Evolutionary conservation across 23 red algal species (phyloP).

Genomic region (Gracilaria gracilis): DNA sequence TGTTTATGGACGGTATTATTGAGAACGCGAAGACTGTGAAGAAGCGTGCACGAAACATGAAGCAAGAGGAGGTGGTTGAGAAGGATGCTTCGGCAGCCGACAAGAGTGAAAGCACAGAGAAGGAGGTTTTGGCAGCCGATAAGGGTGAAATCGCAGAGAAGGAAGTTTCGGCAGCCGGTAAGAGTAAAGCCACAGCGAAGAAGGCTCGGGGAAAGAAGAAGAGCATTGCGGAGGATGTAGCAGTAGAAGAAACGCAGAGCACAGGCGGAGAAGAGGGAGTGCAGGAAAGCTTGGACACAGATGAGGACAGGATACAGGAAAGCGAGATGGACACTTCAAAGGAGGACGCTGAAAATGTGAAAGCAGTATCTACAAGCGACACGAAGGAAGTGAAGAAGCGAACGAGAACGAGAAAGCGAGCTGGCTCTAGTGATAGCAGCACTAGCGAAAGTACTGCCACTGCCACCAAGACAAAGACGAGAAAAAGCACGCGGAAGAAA

Average conservation of each 20-base stretch:
- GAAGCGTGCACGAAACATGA: background rate
- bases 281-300: too few species aligned
- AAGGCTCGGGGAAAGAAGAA: background rate
- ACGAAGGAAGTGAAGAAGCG: background rate
- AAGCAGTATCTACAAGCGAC: background rate
- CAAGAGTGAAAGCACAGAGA: background rate
- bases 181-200: background rate
- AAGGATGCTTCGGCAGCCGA: background rate
- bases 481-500: background rate
- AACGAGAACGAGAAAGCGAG: background rate
- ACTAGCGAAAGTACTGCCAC: background rate
- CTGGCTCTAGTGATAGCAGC: background rate
- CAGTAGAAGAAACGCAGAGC: background rate
- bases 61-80: background rate
- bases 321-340: background rate
- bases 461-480: background rate
- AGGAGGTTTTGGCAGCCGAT: background rate
- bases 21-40: background rate
- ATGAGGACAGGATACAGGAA: background rate
- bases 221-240: background rate
- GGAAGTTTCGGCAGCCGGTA: background rate
- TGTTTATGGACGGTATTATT: background rate
- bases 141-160: background rate
- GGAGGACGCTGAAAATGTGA: background rate
- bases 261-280: background rate